Base-by-base conservation (phyloP, 176 grass and related monocot genomes). In the Eragrostis nindensis region DNA sequence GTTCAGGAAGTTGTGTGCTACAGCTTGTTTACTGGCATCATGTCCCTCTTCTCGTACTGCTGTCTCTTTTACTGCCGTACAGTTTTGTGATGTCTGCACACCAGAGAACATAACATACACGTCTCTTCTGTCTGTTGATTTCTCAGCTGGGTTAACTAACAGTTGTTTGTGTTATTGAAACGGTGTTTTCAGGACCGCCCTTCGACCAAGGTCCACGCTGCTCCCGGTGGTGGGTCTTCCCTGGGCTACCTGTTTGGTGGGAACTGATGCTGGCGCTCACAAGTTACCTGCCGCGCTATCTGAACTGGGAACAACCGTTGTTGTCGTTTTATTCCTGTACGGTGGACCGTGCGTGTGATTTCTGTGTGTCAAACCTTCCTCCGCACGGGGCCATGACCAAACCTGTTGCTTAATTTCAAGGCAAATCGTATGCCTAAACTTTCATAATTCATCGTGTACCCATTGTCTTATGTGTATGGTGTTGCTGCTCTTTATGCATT, bases 191-290 rank as follows among this genome's bases (percentile, higher is more conserved):
- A 93, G 91, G 82, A 88, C 2, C 91, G 91, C 11, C 91, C 91
- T 68, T 93, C 88, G 1, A 93, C 91, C 38, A 93, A 90, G 81
- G 91, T 93, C 60, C 82, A 88, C 18, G 68, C 73, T 44, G 91
- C 81, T 36, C 91, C 91, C 0, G 91, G 91, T 5, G 91, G 91
- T 70, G 82, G 88, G 14, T 93, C 91, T 78, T 88, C 88, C 69
- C 82, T 93, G 50, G 85, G 63, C 75, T 93, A 93, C 52, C 82
- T 93, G 30, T 93, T 93, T 10, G 91, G 91, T 60, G 88, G 91
- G 6, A 87, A 87, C 7, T 87, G 85, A 87, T 73, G 73, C 21
- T 40, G 19, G 56, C 21, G 66, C 54, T 47, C 60, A 8, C 74
- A 43, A 80, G 66, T 60, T 79, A 72, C 42, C 68, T 7, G 1